Evolutionary conservation across 345 rosid species (phyloP).

Genomic region (Cardamine chenopodiifolia): DNA sequence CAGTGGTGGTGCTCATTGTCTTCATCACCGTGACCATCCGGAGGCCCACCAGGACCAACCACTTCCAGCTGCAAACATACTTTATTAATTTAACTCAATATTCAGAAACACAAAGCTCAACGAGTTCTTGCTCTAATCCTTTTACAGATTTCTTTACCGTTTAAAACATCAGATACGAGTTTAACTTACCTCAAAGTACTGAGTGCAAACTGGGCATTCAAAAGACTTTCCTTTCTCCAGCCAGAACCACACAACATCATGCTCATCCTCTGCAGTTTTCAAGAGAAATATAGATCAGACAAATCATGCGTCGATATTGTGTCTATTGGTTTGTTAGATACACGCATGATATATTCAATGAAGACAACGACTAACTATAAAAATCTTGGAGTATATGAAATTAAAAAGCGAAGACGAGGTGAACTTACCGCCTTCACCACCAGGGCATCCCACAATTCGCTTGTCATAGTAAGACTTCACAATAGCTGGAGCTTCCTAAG

Average conservation of each 20-base stretch:
- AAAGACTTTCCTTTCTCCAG: conserved; percentile 80
- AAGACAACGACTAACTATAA: neutral
- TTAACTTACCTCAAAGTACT: conserved; percentile 71
- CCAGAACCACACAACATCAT: conserved; percentile 99
- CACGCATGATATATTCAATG: neutral
- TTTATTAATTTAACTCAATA: neutral
- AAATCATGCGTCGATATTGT: neutral
- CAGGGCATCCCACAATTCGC: conserved; percentile 72
- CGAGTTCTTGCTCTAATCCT: conserved; percentile 4
- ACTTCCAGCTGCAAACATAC: conserved; percentile 66
- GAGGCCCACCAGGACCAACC: conserved; percentile 89
- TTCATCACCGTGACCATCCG: conserved; percentile 73
- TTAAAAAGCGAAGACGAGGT: neutral
- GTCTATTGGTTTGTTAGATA: neutral
- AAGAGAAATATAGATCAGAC: neutral
- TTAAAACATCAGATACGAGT: neutral
- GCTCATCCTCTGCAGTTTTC: conserved; percentile 74
- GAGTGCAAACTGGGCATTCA: conserved; percentile 87
- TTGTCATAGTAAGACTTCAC: conserved; percentile 57
- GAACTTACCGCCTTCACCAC: conserved; percentile 63
- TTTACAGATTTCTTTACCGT: neutral
- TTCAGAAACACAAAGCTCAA: neutral
- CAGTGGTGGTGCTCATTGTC: conserved; percentile 54
- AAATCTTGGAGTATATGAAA: neutral
- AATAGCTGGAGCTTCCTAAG: conserved; percentile 57